Evolutionary conservation across 2,329 filamentous ascomycete species (phyloP).

Genomic region (Hymenoscyphus fructigenus): DNA sequence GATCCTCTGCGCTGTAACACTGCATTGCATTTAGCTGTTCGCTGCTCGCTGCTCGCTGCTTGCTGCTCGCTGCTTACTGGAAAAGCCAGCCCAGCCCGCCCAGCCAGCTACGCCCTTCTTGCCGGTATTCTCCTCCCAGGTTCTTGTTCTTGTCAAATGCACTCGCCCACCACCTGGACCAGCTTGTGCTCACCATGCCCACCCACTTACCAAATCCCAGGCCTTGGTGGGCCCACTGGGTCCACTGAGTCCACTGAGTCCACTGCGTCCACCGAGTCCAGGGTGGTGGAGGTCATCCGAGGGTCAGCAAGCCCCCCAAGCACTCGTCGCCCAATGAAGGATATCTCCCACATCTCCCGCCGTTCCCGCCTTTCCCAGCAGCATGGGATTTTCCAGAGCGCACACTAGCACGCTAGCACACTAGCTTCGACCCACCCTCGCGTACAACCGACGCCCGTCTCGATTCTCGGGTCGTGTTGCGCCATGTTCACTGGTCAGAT

Average conservation of each 20-base stretch:
- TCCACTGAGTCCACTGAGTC: too few relatives aligned
- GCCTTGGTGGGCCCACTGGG: too few relatives aligned
- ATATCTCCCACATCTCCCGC: not conserved
- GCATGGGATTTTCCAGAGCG: not conserved
- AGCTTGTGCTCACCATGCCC: not conserved
- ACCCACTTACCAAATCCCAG: not conserved
- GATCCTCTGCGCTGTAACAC: not conserved
- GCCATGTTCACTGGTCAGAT: not conserved
- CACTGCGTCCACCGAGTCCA: too few relatives aligned
- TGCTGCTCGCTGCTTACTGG: not conserved
- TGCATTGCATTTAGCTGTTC: not conserved
- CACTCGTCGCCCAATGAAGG: not conserved
- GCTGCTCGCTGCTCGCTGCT: not conserved
- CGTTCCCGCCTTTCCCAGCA: constrained; percentile 1
- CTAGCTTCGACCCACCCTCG: not conserved
- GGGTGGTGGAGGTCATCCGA: too few relatives aligned
- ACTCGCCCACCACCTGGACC: not conserved
- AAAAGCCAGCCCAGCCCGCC: too few relatives aligned
- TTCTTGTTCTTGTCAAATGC: not conserved
- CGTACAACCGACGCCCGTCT: not conserved
- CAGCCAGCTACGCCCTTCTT: not conserved
- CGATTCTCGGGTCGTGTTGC: not conserved
- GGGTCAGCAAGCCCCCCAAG: not conserved
- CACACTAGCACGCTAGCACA: not conserved
- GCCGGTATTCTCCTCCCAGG: not conserved